A percentile compares a stretch with the other conserved stretches of the same genome.
Evolutionary conservation across 768 basidiomycete genomes (phyloP).

Genomic region (Podaxis carcinomalis): DNA sequence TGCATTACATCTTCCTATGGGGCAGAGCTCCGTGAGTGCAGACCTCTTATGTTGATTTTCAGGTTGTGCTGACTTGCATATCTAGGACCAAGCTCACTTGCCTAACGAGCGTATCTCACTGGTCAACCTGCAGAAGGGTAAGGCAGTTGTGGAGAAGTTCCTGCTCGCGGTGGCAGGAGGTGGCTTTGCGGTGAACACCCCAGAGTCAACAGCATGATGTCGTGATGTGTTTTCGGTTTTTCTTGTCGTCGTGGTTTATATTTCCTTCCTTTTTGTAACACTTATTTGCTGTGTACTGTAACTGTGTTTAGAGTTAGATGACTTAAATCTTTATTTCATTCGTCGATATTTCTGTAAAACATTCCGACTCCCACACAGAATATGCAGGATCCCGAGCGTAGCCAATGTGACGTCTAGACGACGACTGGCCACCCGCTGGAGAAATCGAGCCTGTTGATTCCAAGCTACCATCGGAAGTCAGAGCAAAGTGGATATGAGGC

Average conservation of each 20-base stretch:
- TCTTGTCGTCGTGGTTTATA: not conserved
- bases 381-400: not conserved
- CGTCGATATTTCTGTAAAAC: not conserved
- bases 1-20: conserved; percentile 91
- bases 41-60: not conserved
- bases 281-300: not conserved
- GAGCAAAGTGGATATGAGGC: not conserved
- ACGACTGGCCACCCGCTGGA: conserved; percentile 46
- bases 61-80: not conserved
- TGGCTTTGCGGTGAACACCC: conserved; percentile 1
- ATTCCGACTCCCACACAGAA: not conserved
- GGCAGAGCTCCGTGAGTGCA: conserved; percentile 74
- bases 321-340: not conserved
- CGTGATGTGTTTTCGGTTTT: not conserved
- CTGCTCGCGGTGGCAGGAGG: conserved; percentile 46
- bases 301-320: not conserved
- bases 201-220: not conserved
- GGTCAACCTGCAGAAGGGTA: conserved; percentile 73
- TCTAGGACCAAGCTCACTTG: conserved; percentile 88
- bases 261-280: not conserved
- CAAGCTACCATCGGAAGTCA: conserved; percentile 23
- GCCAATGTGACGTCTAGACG: not conserved
- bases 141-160: conserved; percentile 74
- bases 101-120: conserved; percentile 91
- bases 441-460: conserved; percentile 45